phyloP scores from a whole-genome alignment of 495 filamentous ascomycete species.

The Hyaloscypha finlandica region DNA sequence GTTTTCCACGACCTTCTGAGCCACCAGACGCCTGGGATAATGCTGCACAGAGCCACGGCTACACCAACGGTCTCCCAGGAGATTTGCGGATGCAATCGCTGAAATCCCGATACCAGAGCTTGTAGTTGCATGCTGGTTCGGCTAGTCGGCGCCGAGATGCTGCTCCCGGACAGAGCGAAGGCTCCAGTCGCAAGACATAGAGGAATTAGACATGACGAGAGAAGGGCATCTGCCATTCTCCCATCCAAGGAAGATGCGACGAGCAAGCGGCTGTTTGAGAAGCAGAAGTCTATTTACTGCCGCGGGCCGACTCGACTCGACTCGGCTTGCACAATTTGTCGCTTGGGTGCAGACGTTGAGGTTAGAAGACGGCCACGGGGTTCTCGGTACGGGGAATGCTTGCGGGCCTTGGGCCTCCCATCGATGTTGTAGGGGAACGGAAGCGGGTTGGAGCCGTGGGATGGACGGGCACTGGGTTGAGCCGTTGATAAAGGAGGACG shows the following conservation, averaged over 20 bases:
- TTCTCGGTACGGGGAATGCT: background rate
- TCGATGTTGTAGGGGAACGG: background rate
- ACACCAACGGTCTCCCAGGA: constrained; percentile 21
- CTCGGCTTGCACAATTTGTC: background rate
- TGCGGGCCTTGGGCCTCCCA: background rate
- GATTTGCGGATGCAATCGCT: constrained; percentile 22
- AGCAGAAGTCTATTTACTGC: background rate
- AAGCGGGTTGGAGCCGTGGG: background rate
- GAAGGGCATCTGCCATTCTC: constrained; percentile 9
- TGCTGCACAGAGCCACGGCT: constrained; percentile 18
- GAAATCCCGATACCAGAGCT: constrained; percentile 14
- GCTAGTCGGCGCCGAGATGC: constrained; percentile 10
- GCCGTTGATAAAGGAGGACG: no score
- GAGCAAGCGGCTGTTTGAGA: background rate
- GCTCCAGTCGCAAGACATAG: constrained; percentile 4
- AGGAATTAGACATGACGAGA: constrained; percentile 21
- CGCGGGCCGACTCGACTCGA: background rate
- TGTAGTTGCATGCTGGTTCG: constrained; percentile 8
- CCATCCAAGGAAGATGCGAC: background rate
- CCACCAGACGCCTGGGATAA: constrained; percentile 27
- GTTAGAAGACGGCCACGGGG: background rate
- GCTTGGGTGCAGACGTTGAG: background rate
- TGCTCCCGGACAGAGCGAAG: constrained; percentile 13
- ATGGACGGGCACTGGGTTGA: no score
- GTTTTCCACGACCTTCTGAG: constrained; percentile 13